A percentile compares a stretch with the other conserved stretches of the same genome.
Evolutionary conservation across 2,329 filamentous ascomycete species (phyloP).

Genomic region (Pyrenophora graminea): DNA sequence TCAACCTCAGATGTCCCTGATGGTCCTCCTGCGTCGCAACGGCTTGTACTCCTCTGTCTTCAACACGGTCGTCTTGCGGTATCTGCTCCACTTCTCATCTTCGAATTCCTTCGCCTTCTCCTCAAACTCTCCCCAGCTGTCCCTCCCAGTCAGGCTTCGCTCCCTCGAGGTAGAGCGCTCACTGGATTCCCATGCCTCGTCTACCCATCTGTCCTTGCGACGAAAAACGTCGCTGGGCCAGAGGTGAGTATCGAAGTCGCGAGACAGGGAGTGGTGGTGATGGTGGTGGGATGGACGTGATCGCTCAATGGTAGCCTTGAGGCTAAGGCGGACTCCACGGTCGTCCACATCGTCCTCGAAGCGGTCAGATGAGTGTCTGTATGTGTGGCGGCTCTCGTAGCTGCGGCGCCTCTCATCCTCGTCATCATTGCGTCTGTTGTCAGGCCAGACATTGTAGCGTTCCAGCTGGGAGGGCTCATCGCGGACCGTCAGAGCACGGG

Average conservation of each 20-base stretch:
- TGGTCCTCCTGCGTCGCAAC: slow-evolving; percentile 21
- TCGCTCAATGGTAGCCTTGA: slow-evolving; percentile 27
- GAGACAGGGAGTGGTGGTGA: slow-evolving; percentile 10
- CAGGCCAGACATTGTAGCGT: slow-evolving; percentile 41
- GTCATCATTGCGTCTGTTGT: slow-evolving; percentile 10
- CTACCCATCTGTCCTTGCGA: slow-evolving; percentile 31
- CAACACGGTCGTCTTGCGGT: slow-evolving; percentile 33
- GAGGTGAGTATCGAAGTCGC: slow-evolving; percentile 5
- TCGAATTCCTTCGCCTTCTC: slow-evolving; percentile 22
- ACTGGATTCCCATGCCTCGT: slow-evolving; percentile 33
- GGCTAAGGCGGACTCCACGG: slow-evolving; percentile 28
- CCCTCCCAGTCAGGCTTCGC: slow-evolving; percentile 5
- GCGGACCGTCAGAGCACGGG: slow-evolving; percentile 34
- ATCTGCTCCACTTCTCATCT: slow-evolving; percentile 29
- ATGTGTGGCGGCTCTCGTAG: slow-evolving; percentile 10
- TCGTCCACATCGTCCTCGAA: slow-evolving; percentile 22
- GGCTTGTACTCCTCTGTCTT: slow-evolving; percentile 40
- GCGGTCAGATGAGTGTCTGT: slow-evolving; percentile 11
- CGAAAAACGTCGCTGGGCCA: slow-evolving; percentile 30
- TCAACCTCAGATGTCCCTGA: neutral
- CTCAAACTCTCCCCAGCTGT: slow-evolving; percentile 19
- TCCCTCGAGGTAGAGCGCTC: slow-evolving; percentile 22
- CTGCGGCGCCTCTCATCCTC: slow-evolving; percentile 8
- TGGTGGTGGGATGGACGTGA: slow-evolving; percentile 21
- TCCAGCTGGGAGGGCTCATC: slow-evolving; percentile 34